Base-by-base conservation (phyloP, 2,329 filamentous ascomycete genomes). In the Clonostachys solani region DNA sequence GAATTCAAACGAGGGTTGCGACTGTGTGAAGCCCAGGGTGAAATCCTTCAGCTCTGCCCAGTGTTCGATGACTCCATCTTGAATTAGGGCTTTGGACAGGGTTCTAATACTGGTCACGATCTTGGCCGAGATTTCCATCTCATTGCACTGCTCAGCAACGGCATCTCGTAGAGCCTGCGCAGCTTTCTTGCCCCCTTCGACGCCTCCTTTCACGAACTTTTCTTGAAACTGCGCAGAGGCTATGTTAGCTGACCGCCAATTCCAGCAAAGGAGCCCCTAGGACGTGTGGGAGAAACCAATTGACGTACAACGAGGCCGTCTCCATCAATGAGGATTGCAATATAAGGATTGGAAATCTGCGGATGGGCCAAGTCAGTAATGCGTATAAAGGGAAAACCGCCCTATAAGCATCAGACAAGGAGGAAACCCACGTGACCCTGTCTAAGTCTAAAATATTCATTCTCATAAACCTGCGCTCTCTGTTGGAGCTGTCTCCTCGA, bases 311-410 rank as follows among this genome's bases (percentile, higher is more conserved):
- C 66, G 49, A 84, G 70, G 41, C 80, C 78, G 60, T 86, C 77
- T 36, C 81, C 83, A 59, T 86, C 83, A 54, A 86, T 76, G 53
- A 84, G 59, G 37, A 83, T 72, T 52, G 80, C 62, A 56, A 84
- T 69, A 60, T 86, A 86, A 38, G 76, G 71, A 61, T 83, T 83
- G 44, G 66, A 69, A 49, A 69, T 73, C 75, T 81, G 55, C 43
- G 15, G 36, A 18, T n/a, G 15, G 17, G 36, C 23, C 23, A 29
- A 29, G 23, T 29, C 36, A 38, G 36, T n/a, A 15, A 38, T 10
- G 15, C 15, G 36, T 17, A 15, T 15, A 38, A 38, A 17, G 36
- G 8, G 36, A 38, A 15, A 38, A 12, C 10, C 10, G 1, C 6
- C 12, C 36, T 5, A 38, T n/a, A 29, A 29, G 23, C 23, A 29